phyloP scores from a whole-genome alignment of 2,329 filamentous ascomycete genomes.

The Ophiocordyceps australis region DNA sequence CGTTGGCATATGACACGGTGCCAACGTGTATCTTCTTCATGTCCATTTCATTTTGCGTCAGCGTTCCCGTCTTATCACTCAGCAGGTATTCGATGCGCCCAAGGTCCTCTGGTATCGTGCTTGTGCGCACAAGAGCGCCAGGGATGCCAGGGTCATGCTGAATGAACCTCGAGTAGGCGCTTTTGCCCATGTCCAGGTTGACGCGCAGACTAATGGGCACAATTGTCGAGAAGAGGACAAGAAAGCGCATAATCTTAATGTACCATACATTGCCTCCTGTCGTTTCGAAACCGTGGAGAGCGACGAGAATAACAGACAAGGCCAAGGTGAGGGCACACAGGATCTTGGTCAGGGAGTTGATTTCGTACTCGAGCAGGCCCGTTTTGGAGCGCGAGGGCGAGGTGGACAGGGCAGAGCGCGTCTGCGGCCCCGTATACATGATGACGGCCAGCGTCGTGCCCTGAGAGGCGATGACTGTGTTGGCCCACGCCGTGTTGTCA shows the following conservation, averaged over 20 bases:
- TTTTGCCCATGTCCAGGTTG: constrained; percentile 94
- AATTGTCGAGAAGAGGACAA: constrained; percentile 97
- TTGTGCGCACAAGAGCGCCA: constrained; percentile 84
- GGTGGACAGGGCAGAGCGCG: constrained; percentile 82
- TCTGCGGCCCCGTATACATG: constrained; percentile 88
- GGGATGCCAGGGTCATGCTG: constrained; percentile 80
- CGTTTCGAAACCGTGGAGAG: constrained; percentile 61
- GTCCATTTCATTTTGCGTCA: constrained; percentile 97
- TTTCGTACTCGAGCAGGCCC: constrained; percentile 84
- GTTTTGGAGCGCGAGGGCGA: constrained; percentile 85
- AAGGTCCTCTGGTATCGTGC: constrained; percentile 91
- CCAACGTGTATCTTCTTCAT: constrained; percentile 98
- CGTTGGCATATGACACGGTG: constrained; percentile 93
- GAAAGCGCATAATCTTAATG: constrained; percentile 91
- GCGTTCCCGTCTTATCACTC: constrained; percentile 93
- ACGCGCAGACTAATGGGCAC: constrained; percentile 93
- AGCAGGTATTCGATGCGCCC: constrained; percentile 91
- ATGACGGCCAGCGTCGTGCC: constrained; percentile 78
- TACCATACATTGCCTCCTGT: constrained; percentile 64
- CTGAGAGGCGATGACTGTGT: constrained; percentile 89
- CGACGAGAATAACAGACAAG: constrained; percentile 75
- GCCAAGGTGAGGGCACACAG: constrained; percentile 75
- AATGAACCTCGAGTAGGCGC: constrained; percentile 89
- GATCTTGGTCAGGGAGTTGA: constrained; percentile 94
- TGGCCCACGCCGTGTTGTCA: constrained; percentile 97